A percentile compares a stretch with the other conserved stretches of the same genome.
phyloP scores from a whole-genome alignment of 495 filamentous ascomycete species.

The Penicillium malachiteum region DNA sequence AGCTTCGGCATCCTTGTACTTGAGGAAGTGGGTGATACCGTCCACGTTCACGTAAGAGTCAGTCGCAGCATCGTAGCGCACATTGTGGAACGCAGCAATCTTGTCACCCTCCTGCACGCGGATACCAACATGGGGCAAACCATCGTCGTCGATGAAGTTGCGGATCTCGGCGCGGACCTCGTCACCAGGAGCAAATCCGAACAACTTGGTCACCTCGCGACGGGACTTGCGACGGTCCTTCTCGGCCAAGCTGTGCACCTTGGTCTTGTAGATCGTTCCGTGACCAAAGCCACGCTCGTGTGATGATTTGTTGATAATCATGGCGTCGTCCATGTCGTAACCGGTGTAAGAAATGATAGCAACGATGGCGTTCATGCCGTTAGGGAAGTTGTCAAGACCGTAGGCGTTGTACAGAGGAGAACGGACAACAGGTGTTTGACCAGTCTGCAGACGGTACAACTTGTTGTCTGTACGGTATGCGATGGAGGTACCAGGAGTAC shows the following conservation, averaged over 20 bases:
- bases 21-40: conserved; percentile 75
- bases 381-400: conserved; percentile 96
- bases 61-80: conserved; percentile 67
- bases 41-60: conserved; percentile 68
- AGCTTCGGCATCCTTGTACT: conserved; percentile 86
- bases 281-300: conserved; percentile 97
- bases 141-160: conserved; percentile 76
- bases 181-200: conserved; percentile 78
- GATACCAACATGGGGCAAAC: conserved; percentile 75
- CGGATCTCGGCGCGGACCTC: conserved; percentile 62
- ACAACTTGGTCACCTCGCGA: conserved; percentile 66
- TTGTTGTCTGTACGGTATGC: conserved; percentile 95
- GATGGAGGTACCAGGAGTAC: conserved; percentile 85
- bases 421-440: conserved; percentile 92
- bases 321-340: conserved; percentile 99
- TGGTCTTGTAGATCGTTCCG: conserved; percentile 96
- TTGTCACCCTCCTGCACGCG: conserved; percentile 75
- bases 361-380: conserved; percentile 94
- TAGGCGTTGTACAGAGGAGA: conserved; percentile 92
- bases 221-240: conserved; percentile 56
- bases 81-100: conserved; percentile 86
- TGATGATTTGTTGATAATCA: conserved; percentile 98
- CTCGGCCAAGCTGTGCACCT: conserved; percentile 79
- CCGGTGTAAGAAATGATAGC: conserved; percentile 98
- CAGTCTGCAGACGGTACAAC: conserved; percentile 88